phyloP scores from a whole-genome alignment of 352 stramenopile species.

The Phytophthora ramorum region DNA sequence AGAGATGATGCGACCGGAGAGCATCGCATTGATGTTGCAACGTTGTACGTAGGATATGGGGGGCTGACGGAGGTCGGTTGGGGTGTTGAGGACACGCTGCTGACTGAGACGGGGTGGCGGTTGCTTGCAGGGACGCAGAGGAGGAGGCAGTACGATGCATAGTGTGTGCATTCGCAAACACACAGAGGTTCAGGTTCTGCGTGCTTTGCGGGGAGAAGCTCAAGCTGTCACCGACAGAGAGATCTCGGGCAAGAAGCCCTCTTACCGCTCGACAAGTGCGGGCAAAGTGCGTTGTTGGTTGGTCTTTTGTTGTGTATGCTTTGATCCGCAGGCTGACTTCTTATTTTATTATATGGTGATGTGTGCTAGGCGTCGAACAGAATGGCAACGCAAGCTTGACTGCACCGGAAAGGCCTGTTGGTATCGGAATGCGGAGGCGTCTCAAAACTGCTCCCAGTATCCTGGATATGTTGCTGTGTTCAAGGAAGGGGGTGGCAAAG shows the following conservation, averaged over 20 bases:
- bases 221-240: conserved; percentile 35
- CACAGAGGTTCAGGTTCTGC: conserved; percentile 49
- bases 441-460: conserved; percentile 2
- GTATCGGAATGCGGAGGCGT: conserved; percentile 6
- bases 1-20: conserved; percentile 30
- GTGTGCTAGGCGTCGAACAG: conserved; percentile 25
- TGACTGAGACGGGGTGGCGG: background rate
- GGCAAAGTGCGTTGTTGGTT: conserved; percentile 16
- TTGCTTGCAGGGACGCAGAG: conserved; percentile 39
- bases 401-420: conserved; percentile 11
- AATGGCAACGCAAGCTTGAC: conserved; percentile 27
- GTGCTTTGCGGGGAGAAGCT: conserved; percentile 50
- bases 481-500: background rate
- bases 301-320: background rate
- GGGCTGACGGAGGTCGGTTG: background rate
- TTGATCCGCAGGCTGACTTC: background rate
- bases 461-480: conserved; percentile 22
- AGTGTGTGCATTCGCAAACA: conserved; percentile 57
- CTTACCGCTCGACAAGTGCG: conserved; percentile 27
- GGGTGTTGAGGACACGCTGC: background rate
- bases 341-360: background rate
- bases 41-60: conserved; percentile 19
- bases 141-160: conserved; percentile 37
- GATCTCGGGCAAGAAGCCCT: conserved; percentile 4
- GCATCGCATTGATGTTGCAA: conserved; percentile 57